phyloP scores from a whole-genome alignment of 495 filamentous ascomycete genomes.

The Lasiosphaeria miniovina region DNA sequence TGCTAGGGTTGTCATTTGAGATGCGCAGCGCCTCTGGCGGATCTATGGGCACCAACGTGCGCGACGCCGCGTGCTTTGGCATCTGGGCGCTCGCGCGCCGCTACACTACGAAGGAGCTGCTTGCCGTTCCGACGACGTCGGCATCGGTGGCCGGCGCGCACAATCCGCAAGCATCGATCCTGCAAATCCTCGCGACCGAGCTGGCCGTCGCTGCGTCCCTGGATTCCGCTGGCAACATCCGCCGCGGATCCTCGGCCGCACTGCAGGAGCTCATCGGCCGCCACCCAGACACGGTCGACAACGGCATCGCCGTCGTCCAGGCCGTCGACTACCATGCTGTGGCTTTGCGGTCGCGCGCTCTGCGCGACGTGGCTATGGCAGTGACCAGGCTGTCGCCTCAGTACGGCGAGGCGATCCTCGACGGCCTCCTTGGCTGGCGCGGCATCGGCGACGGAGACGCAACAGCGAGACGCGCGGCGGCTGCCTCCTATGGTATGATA shows the following conservation, averaged over 20 bases:
- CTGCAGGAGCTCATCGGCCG: slow-evolving; percentile 91
- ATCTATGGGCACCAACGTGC: slow-evolving; percentile 87
- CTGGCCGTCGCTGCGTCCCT: slow-evolving; percentile 79
- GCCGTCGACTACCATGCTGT: slow-evolving; percentile 91
- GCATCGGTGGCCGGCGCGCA: slow-evolving; percentile 25
- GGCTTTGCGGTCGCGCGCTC: slow-evolving; percentile 76
- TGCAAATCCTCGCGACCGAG: slow-evolving; percentile 76
- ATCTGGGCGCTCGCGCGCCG: slow-evolving; percentile 88
- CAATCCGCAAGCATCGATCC: slow-evolving; percentile 46
- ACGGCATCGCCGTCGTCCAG: slow-evolving; percentile 83
- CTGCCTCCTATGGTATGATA: slow-evolving; percentile 62
- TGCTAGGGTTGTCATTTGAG: slow-evolving; percentile 79
- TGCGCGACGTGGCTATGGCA: slow-evolving; percentile 67
- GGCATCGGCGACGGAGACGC: slow-evolving; percentile 76
- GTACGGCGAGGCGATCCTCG: slow-evolving; percentile 69
- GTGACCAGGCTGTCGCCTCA: slow-evolving; percentile 59
- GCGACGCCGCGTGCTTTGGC: slow-evolving; percentile 94
- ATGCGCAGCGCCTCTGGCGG: slow-evolving; percentile 75
- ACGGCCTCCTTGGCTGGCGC: slow-evolving; percentile 79
- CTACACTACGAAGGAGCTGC: slow-evolving; percentile 77
- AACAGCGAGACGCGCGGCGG: slow-evolving; percentile 67
- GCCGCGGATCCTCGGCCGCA: slow-evolving; percentile 86
- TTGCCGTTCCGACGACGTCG: slow-evolving; percentile 51
- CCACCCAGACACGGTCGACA: slow-evolving; percentile 75
- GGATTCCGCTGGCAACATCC: slow-evolving; percentile 88